Evolutionary conservation across 208 protist species (phyloP), one percentile per base, ranked within the genome.

Genomic region (Acanthamoeba polyphaga): DNA sequence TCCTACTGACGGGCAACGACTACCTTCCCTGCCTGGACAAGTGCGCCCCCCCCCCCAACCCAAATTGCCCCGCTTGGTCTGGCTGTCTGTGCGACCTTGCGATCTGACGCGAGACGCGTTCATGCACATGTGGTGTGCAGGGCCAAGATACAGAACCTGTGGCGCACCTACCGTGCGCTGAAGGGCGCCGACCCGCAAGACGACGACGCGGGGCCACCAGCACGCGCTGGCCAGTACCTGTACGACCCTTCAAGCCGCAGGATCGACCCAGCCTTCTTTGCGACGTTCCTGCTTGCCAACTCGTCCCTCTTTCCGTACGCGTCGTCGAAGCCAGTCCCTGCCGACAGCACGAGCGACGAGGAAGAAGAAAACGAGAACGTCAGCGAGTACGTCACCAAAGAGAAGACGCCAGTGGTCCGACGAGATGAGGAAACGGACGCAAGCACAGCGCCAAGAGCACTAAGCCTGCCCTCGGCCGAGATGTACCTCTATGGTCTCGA

Each of bases 1-100:
- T 76, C 27, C 24, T 92, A 0, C 64, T 92, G 19, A 92, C 64
- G 22, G 87, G 87, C 55, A 92, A 92, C 46, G 87, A 92, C 62
- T 92, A 92, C 62, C 55, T 92, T 19, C 87, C 87, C n/a, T 32
- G 38, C 29, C 46, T 92, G 13, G 24, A 72, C 34, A 76, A 55
- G 87, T 92, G 15, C 34, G 34, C 46, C 24, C n/a, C 43, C 43
- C 46, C 24, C n/a, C 43, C 43, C 43, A 46, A 34, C 34, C 34
- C 34, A 34, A 34, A 51, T 51, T 12, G 49, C 49, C 49, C 49
- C 49, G 49, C 49, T 12, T 51, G 49, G 49, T 27, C 17, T 27
- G 58, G 13, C 7, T 62, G 66, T 27, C 7, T 62, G 66, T 27
- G 9, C 5, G 66, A 29, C 32, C 27, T 6, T 74, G 32, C 29